Evolutionary conservation across 371 early-diverging fungal genomes (phyloP), one percentile per base, ranked within the genome.

Genomic region (Apophysomyces variabilis): DNA sequence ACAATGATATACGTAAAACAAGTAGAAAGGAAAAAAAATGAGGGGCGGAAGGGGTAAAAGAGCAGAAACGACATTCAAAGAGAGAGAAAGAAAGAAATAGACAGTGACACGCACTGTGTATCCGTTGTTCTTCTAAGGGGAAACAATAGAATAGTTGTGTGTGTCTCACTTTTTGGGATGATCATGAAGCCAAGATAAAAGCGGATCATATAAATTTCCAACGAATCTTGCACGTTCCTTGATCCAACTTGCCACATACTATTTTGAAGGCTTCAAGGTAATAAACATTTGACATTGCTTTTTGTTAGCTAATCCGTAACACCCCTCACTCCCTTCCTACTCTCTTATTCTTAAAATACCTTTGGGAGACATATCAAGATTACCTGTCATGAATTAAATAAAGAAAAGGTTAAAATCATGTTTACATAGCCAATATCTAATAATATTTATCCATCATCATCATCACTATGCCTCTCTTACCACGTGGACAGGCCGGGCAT

Each of bases 361-460:
- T 64, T 64, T 57, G 14, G 76, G 73, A 21, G 81, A 78, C 71
- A 76, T 59, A 58, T 80, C 81, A 9, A 82, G 65, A 57, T 75
- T 65, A 18, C 73, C 77, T 75, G 57, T 60, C 36, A 61, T 50
- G 50, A 44, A 67, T 21, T 26, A 36, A 18, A 7, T 26, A 35
- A 38, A 50, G 58, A 41, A 9, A 41, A 11, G 64, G 45, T 38
- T 37, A 61, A 9, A 9, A 36, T 14, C 32, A 37, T 26, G 32
- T 26, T 26, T 26, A 2, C 32, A 26, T 26, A 26, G 3, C 32
- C 32, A 26, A 26, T 26, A 36, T 60, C 60, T 47, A 47, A 54
- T 46, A 37, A 36, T 45, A 45, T 50, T 59, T 16, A 26, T 26
- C 32, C 32, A 3, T 26, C 32, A 3, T 26, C 32, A 26, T 26